phyloP scores from a whole-genome alignment of 139 green algal species.

The Chlorella sp. region DNA sequence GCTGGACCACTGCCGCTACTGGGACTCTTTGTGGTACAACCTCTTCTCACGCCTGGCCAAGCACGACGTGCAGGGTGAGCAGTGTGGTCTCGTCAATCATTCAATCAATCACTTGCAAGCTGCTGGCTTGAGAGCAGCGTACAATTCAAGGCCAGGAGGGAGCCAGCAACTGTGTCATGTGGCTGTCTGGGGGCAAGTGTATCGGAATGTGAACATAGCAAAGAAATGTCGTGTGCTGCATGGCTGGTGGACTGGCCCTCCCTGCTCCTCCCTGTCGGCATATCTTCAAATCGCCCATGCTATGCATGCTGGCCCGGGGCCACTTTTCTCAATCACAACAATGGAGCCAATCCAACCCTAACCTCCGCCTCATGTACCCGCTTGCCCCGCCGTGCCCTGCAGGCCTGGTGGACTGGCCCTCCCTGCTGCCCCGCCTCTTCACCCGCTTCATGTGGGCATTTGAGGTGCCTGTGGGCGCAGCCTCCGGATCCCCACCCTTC shows the following conservation, averaged over 20 bases:
- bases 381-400: neutral
- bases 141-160: no score
- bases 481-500: conserved; percentile 52
- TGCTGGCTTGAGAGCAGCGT: neutral
- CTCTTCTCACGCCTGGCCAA: conserved; percentile 74
- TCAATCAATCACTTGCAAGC: no score
- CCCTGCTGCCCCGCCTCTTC: conserved; percentile 63
- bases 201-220: no score
- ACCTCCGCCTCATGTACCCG: neutral
- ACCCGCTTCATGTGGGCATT: conserved; percentile 70
- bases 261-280: conserved; percentile 57
- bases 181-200: no score
- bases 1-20: conserved; percentile 55
- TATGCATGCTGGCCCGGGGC: no score
- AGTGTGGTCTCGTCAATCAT: neutral
- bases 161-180: no score
- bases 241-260: conserved; percentile 59
- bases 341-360: no score
- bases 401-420: conserved; percentile 72
- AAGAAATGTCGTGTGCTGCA: no score
- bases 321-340: no score
- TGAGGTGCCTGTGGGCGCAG: conserved; percentile 78
- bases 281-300: no score
- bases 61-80: conserved; percentile 74
- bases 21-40: conserved; percentile 68